Evolutionary conservation across 768 basidiomycete species (phyloP).

Genomic region (Aureoboletus auriporus): DNA sequence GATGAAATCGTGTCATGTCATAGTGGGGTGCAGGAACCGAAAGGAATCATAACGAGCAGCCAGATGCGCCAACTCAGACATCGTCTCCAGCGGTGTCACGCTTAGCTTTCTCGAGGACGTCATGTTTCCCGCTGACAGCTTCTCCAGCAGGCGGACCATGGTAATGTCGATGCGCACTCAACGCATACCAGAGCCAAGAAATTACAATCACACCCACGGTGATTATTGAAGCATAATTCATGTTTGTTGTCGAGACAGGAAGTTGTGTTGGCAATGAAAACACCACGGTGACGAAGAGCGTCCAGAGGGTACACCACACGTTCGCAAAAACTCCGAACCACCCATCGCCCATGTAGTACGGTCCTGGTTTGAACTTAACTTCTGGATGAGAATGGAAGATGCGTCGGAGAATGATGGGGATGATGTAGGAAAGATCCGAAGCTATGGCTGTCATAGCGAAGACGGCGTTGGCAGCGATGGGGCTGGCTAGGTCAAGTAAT

Average conservation of each 20-base stretch:
- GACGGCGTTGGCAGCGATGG: constrained; percentile 51
- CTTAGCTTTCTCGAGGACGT: constrained; percentile 14
- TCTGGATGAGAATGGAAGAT: constrained; percentile 52
- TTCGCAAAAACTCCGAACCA: constrained; percentile 43
- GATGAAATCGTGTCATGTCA: no score
- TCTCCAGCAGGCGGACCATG: constrained; percentile 40
- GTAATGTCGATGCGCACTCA: constrained; percentile 52
- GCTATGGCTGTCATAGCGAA: constrained; percentile 55
- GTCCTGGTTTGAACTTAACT: constrained; percentile 55
- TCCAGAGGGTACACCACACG: constrained; percentile 43
- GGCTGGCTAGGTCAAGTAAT: constrained; percentile 48
- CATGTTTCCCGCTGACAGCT: background rate
- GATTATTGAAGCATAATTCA: constrained; percentile 49
- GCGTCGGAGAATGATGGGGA: constrained; percentile 52
- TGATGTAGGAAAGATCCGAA: constrained; percentile 51
- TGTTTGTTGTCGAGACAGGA: constrained; percentile 45
- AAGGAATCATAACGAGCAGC: no score
- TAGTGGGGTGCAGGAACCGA: no score
- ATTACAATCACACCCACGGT: constrained; percentile 17
- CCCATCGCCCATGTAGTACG: constrained; percentile 57
- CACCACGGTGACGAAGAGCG: constrained; percentile 42
- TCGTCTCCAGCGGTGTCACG: background rate
- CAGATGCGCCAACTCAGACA: background rate
- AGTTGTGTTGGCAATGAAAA: constrained; percentile 48
- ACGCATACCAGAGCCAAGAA: constrained; percentile 48